These are phyloP conservation scores for Alnus glutinosa DNA, from an alignment of 306 rosid species.

Conservation along the genomic window DNA sequence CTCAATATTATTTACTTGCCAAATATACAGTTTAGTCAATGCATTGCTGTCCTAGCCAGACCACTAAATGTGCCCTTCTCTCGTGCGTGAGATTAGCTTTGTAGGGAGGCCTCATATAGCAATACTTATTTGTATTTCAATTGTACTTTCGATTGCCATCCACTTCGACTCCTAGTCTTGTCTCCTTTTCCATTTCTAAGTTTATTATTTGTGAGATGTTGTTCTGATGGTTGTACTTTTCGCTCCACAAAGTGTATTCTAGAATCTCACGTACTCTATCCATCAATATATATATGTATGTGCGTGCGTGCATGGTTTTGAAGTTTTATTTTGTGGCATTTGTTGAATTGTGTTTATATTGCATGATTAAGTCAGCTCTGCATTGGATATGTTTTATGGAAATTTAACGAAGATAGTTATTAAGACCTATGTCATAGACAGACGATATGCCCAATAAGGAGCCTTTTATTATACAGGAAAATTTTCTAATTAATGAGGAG, in stretches of 20 bases:
- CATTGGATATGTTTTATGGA: background rate
- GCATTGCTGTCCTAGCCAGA: constrained; percentile 1
- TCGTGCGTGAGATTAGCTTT: background rate
- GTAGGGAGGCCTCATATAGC: background rate
- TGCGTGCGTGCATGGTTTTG: background rate
- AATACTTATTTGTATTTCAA: background rate
- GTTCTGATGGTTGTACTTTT: background rate
- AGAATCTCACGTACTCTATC: background rate
- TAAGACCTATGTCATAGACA: background rate
- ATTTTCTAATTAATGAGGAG: background rate
- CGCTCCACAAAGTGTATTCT: background rate
- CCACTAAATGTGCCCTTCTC: background rate
- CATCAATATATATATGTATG: background rate
- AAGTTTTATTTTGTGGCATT: background rate
- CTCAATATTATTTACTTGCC: background rate
- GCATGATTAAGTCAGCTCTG: background rate
- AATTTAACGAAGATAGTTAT: background rate
- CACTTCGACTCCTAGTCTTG: background rate
- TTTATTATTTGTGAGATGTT: background rate
- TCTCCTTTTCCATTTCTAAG: background rate
- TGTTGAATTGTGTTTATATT: background rate
- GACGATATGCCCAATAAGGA: background rate
- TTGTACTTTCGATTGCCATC: background rate
- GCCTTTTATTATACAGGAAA: background rate
- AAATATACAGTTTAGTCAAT: background rate